Base-by-base conservation (phyloP, 345 rosid genomes). In the Erodium maritimum region DNA sequence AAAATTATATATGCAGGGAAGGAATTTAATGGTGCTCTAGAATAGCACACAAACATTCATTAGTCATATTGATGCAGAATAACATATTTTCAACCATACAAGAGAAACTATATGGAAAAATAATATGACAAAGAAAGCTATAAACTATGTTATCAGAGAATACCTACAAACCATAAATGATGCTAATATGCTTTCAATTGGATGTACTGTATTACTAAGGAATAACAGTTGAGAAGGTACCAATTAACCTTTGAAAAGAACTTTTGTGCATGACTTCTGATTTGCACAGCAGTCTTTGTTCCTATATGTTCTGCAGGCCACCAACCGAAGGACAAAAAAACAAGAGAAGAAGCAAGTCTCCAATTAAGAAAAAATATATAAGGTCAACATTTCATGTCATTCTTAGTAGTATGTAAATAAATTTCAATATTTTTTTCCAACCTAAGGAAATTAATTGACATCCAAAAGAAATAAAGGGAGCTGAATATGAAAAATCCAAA, bases 321-420 rank as follows among this genome's bases (percentile, higher is more conserved):
- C 72, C 77, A 67, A 71, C 57, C 72, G 16, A 58, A 61, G 64
- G 54, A 61, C 33, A 60, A 52, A 29, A n/a, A 63, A 54, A 61
- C 18, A 63, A 34, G 58, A 50, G 52, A 70, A 59, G 58, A 79
- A 70, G 59, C 61, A 68, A 61, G 71, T 21, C 57, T 69, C 72
- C 72, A 67, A 75, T 69, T 75, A 73, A 85, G 73, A 72, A 72
- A 56, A 64, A 61, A 61, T 42, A 42, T 42, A 62, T 67, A 61
- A 62, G 50, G 61, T 59, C 25, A 73, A 20, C 56, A 67, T 61
- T 54, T 63, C 52, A 68, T 69, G 18, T 22, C 63, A 72, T 61
- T 63, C 25, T 37, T 29, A 67, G 21, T 46, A 48, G 37, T 69
- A 50, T 12, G 19, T 60, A 23, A n/a, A 56, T 46, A 5, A 58